phyloP scores from a whole-genome alignment of 1,284 basidiomycete species.

The Irpex sp. region DNA sequence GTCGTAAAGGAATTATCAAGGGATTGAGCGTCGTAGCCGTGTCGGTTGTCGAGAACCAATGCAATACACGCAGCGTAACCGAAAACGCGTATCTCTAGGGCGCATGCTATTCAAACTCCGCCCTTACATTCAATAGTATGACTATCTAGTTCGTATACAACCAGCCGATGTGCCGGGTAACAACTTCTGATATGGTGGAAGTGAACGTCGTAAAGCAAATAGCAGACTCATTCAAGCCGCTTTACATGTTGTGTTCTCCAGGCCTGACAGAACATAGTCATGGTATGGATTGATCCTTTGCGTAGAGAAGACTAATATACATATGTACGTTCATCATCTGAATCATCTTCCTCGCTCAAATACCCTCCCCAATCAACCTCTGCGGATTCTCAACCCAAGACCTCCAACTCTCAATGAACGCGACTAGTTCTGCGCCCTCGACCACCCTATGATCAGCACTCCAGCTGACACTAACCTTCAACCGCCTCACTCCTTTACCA shows the following conservation, averaged over 20 bases:
- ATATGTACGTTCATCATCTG: no score
- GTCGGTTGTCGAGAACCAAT: neutral
- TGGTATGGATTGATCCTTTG: no score
- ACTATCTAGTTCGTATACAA: no score
- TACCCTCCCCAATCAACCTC: slow-evolving; percentile 60
- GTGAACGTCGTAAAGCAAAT: no score
- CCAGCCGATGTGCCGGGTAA: no score
- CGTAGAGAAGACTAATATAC: no score
- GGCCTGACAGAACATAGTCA: no score
- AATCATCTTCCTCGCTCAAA: slow-evolving; percentile 27
- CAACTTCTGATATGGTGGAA: no score
- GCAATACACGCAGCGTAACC: neutral
- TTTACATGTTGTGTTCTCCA: no score
- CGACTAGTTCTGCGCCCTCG: slow-evolving; percentile 89
- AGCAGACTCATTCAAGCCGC: no score
- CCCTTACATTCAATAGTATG: neutral
- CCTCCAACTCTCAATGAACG: slow-evolving; percentile 89
- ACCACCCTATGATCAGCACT: slow-evolving; percentile 89
- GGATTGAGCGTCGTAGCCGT: slow-evolving; percentile 3
- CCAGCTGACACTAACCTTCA: slow-evolving; percentile 80
- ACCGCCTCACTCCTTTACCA: slow-evolving; percentile 49
- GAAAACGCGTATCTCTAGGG: neutral
- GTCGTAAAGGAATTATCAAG: neutral
- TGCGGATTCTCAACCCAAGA: slow-evolving; percentile 77
- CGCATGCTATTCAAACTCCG: neutral